Evolutionary conservation across 768 basidiomycete genomes (phyloP), one percentile per base, ranked within the genome.

Genomic region (Boletus pseudopeckii): DNA sequence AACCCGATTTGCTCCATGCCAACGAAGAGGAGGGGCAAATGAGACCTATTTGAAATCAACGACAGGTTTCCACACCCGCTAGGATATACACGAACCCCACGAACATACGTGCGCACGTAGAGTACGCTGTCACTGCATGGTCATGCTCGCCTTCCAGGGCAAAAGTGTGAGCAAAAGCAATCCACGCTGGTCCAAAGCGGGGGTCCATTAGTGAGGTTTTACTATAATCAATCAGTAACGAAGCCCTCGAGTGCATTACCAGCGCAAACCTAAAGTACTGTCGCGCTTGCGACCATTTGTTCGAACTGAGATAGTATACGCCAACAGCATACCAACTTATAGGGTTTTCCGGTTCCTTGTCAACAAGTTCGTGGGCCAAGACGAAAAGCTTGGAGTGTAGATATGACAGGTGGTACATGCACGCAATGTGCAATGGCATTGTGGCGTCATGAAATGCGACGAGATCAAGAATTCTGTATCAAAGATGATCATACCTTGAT

Each of bases 251-350:
- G 18, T 37, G 24, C n/a, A 42, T 8, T 34, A n/a, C 4, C 5
- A 33, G n/a, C 9, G 55, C 77, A 44, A 52, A 92, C 93, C 94
- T 96, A 68, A 98, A 96, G 67, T 95, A 98, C 59, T 95, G 86
- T 61, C 96, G 77, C 3, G 95, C 92, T 62, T 96, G 91, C 11
- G 85, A 75, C 88, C 90, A 99, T 64, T 95, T 91, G 47, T 82
- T 81, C 28, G 84, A 83, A 32, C 86, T 82, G 52, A 96, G 81
- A 72, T 99, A 98, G 90, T 95, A 99, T 20, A 98, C 84, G 0
- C 95, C 97, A 22, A 98, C 97, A 5, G 97, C 92, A 71, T 98
- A 99, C 97, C 97, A 99, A 61, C 92, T 95, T 49, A 92, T 82
- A 1, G 93, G 86, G 40, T 90, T 88, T 64, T 94, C 91, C 0